Evolutionary conservation across 1,139 yeast genomes (phyloP), one percentile per base, ranked within the genome.

Genomic region (Lodderomyces margitis): DNA sequence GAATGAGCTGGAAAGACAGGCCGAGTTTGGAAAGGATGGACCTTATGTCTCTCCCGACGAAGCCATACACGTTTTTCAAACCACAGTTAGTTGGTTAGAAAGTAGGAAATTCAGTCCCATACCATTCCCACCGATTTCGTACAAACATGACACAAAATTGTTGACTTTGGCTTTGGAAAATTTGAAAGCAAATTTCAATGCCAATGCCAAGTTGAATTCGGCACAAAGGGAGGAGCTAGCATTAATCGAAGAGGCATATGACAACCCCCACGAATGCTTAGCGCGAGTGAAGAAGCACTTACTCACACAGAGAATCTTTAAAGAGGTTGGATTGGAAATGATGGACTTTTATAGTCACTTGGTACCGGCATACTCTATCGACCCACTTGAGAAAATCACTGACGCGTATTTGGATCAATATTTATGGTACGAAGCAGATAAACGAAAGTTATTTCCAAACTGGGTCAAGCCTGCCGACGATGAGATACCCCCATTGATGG

Each of bases 391-490:
- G 59, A 92, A 91, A 58, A 88, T 94, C 44, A 89, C 97, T 0
- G 99, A 94, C 66, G 97, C 98, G 0, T 94, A 92, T 55, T 66
- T 94, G 37, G 98, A 92, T 58, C 98, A 92, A 55, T 94, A 91
- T 54, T 68, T 94, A 41, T 92, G 98, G 97, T 92, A 86, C 60
- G 98, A 92, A 61, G 92, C 95, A 4, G 96, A 88, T 40, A 83
- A 86, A 54, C 68, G 97, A 44, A 81, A 83, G 15, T 66, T 94
- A 31, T 94, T 94, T 63, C 99, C 99, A 3, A 84, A 84, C 56
- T 94, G 98, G 98, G 74, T 92, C 36, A 92, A 94, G 58, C 98
- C 99, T 4, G 82, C 87, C 51, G 98, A 92, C 55, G 80, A 88
- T 23, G 98, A 94, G 58, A 86, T 92, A 19, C 95, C 98, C 0